Evolutionary conservation across 2,329 filamentous ascomycete species (phyloP), one percentile per base, ranked within the genome.

Genomic region (Furcasterigmium furcatum): DNA sequence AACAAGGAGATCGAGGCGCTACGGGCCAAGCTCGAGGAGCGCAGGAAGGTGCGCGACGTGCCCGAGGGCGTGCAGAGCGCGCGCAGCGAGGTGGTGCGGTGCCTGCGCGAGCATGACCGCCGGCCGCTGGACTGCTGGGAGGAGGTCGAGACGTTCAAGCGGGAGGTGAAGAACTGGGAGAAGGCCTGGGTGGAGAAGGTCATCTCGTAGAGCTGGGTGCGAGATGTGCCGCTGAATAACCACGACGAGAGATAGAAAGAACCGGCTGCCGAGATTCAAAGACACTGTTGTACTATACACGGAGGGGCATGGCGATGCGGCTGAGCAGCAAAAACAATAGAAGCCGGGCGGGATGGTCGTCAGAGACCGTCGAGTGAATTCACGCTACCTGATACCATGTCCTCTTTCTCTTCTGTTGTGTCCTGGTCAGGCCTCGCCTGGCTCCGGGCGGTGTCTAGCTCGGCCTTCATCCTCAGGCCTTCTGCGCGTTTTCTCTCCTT

Each of bases 91-190:
- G 83, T 96, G 46, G 81, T 94, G 52, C 78, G 80, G 57, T 97
- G 92, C 65, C 73, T 97, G 73, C 76, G 87, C 51, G 77, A 85
- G 60, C 85, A 96, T 66, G 91, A 96, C 68, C 78, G 90, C 53
- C 80, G 90, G 65, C 91, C 92, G 63, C 73, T 96, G 62, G 88
- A 96, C 73, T 97, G 92, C 78, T 96, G 88, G 87, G 79, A 84
- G 68, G 91, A 96, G 79, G 90, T 96, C 20, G 87, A 95, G 72
- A 76, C 75, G 18, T 97, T 97, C 68, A 95, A 91, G 80, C 79
- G 80, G 58, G 89, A 95, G 76, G 91, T 97, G 42, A 82, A 87
- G 56, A 83, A 82, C 71, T 67, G 96, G 68, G 92, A 96, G 79
- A 85, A 82, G 69, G 77, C 76, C 21, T 97, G 95, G 82, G 89